Conservation (phyloP, 805 yeast species). For the Kodamaea kaohsiungensis region DNA sequence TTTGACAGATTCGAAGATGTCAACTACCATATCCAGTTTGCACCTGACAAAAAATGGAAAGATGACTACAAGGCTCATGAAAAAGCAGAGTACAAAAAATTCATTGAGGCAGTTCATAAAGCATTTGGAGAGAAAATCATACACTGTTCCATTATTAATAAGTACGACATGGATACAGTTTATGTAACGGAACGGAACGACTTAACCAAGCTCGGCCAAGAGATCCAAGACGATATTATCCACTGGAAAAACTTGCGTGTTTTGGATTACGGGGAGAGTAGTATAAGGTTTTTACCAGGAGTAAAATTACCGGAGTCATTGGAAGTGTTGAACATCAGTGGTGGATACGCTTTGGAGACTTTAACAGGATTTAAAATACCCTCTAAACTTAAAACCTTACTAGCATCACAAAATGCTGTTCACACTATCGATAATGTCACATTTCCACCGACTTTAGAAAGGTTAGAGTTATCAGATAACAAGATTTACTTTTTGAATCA, state of each 20-base stretch:
- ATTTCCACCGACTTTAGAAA: slow-evolving; percentile 35
- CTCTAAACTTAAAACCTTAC: slow-evolving; percentile 25
- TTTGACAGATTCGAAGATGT: slow-evolving; percentile 21
- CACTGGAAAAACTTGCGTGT: slow-evolving; percentile 35
- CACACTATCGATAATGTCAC: slow-evolving; percentile 35
- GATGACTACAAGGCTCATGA: slow-evolving; percentile 26
- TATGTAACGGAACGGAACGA: slow-evolving; percentile 37
- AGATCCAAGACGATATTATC: slow-evolving; percentile 36
- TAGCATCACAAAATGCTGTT: slow-evolving; percentile 36
- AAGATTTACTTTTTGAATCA: slow-evolving; percentile 39
- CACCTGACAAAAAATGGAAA: slow-evolving; percentile 31
- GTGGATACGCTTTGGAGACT: slow-evolving; percentile 40
- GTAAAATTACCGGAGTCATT: slow-evolving; percentile 39
- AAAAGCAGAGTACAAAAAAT: slow-evolving; percentile 24
- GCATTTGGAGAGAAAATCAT: slow-evolving; percentile 29
- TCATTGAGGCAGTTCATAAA: slow-evolving; percentile 23
- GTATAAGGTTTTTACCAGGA: slow-evolving; percentile 40
- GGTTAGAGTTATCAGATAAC: slow-evolving; percentile 37
- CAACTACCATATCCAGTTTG: slow-evolving; percentile 38
- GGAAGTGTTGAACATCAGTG: slow-evolving; percentile 40
- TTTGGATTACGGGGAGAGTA: slow-evolving; percentile 40
- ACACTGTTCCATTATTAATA: slow-evolving; percentile 41
- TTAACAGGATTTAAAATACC: slow-evolving; percentile 44
- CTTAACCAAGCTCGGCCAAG: slow-evolving; percentile 32
- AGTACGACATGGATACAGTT: slow-evolving; percentile 34